These are phyloP conservation scores for Catharanthus roseus DNA, from an alignment of 257 asterid species.

Conservation along the genomic window DNA sequence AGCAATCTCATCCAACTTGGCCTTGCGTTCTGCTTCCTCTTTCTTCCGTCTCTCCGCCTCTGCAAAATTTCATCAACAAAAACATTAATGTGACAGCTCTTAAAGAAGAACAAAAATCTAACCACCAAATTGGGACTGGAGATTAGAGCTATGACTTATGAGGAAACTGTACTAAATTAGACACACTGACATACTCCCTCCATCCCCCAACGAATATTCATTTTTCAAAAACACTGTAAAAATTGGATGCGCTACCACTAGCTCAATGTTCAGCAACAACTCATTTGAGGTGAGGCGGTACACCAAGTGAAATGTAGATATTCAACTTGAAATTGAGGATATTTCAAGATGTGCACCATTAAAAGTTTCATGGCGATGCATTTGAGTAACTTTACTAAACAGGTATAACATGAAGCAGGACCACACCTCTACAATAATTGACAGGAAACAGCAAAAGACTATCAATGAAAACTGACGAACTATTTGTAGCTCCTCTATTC, in stretches of 20 bases:
- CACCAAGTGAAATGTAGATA: not conserved
- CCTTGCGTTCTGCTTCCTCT: conserved; percentile 66
- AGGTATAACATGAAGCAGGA: not conserved
- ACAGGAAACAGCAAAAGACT: not conserved
- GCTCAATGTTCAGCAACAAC: no score
- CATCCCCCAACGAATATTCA: not conserved
- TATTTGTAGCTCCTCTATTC: no score
- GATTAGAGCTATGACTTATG: no score
- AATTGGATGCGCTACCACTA: no score
- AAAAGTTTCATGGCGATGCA: not conserved
- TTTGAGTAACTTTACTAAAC: no score
- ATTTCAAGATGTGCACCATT: not conserved
- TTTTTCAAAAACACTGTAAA: not conserved
- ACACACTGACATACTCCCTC: not conserved
- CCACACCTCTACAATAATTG: not conserved
- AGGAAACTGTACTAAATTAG: not conserved
- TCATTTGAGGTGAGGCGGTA: no score
- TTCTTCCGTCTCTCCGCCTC: conserved; percentile 64
- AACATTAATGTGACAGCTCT: not conserved
- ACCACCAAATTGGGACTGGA: not conserved
- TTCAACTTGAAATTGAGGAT: no score
- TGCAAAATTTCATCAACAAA: conserved; percentile 20
- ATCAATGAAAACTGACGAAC: no score
- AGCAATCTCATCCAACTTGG: conserved; percentile 71
- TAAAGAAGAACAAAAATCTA: not conserved